Conservation (phyloP, 306 rosid genomes). For the Trifolium subterraneum region DNA sequence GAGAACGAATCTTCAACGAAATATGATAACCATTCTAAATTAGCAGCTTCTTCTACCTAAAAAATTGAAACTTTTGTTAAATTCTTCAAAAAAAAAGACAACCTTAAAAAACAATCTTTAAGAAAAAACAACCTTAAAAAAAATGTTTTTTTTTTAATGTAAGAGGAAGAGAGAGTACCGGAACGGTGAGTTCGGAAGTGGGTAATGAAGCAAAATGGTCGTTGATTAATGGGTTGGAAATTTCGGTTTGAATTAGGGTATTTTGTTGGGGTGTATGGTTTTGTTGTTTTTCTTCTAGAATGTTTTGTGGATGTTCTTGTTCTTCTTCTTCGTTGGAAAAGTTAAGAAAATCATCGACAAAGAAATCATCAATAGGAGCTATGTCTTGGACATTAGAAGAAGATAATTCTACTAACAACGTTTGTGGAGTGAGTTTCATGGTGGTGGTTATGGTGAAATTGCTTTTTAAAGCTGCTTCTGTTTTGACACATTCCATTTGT, state of each 20-base stretch:
- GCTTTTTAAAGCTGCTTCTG: constrained; percentile 65
- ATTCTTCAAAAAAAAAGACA: neutral
- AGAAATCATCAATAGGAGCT: constrained; percentile 57
- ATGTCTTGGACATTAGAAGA: constrained; percentile 48
- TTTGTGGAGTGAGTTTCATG: constrained; percentile 52
- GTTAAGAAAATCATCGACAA: constrained; percentile 80
- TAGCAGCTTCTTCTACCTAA: constrained; percentile 76
- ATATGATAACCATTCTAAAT: constrained; percentile 92
- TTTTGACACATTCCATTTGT: constrained; percentile 68
- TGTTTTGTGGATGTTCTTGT: constrained; percentile 25
- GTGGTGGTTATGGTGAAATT: constrained; percentile 54
- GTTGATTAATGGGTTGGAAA: constrained; percentile 38
- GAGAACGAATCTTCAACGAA: constrained; percentile 89
- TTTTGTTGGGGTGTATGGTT: constrained; percentile 11
- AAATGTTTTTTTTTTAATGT: neutral
- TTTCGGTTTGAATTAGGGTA: constrained; percentile 7
- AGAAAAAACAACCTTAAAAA: neutral
- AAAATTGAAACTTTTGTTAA: constrained; percentile 52
- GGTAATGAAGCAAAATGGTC: constrained; percentile 50
- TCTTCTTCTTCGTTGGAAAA: constrained; percentile 68
- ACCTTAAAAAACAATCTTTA: neutral
- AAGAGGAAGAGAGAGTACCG: constrained; percentile 52
- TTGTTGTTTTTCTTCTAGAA: neutral
- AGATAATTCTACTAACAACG: constrained; percentile 48
- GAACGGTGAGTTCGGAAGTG: constrained; percentile 69